Percentiles rank a stretch among this genome's conserved stretches.
Evolutionary conservation across 75 land plant species (phyloP).

Genomic region (Pinus albicaulis): DNA sequence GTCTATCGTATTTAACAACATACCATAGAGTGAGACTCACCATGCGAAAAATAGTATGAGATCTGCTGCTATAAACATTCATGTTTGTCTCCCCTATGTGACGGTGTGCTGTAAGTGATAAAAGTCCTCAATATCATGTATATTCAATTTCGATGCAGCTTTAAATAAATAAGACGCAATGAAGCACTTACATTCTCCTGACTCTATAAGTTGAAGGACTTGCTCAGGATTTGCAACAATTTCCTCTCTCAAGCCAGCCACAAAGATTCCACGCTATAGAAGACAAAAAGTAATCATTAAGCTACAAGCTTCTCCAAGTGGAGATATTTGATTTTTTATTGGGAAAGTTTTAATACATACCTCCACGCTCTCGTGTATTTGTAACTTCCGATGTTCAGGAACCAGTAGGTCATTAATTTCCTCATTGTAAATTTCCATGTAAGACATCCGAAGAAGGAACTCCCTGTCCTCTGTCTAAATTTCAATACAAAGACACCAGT

Average conservation of each 20-base stretch:
- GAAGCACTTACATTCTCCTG: constrained; percentile 80
- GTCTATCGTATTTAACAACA: neutral
- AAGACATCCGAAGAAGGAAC: constrained; percentile 92
- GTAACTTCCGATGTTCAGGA: constrained; percentile 92
- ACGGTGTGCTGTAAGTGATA: constrained; percentile 77
- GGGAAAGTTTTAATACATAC: constrained; percentile 18
- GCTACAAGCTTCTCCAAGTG: neutral
- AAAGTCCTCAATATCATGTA: neutral
- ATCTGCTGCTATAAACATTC: constrained; percentile 97
- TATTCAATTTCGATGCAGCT: neutral
- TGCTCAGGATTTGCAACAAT: constrained; percentile 93
- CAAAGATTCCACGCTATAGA: constrained; percentile 90
- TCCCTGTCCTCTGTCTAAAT: constrained; percentile 76
- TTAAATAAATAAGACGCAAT: neutral
- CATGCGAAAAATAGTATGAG: constrained; percentile 99
- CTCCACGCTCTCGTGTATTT: constrained; percentile 95
- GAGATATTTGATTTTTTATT: neutral
- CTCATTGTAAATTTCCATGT: constrained; percentile 99
- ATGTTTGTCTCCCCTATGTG: constrained; percentile 99
- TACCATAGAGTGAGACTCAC: constrained; percentile 27
- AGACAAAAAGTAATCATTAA: constrained; percentile 5
- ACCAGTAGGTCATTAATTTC: constrained; percentile 95
- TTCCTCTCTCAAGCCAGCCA: constrained; percentile 97
- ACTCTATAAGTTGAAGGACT: constrained; percentile 84
- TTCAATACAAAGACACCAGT: neutral